Evolutionary conservation across 1,284 basidiomycete species (phyloP).

Genomic region (Microbotryum scabiosae): DNA sequence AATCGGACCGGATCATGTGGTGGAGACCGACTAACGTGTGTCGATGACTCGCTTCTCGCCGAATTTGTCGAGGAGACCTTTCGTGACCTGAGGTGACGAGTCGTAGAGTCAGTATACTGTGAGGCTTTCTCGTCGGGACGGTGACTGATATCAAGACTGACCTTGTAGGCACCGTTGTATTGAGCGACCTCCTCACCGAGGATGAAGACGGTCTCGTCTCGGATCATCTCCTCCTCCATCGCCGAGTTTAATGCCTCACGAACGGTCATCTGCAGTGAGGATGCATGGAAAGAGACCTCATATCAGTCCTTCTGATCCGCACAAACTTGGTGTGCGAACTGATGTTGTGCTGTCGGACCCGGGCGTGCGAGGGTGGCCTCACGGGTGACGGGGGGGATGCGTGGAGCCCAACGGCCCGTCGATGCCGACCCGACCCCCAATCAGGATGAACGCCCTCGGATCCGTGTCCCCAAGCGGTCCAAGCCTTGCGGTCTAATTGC

Average conservation of each 20-base stretch:
- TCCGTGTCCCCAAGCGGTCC: too few species aligned
- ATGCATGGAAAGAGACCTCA: too few species aligned
- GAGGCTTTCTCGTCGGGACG: background rate
- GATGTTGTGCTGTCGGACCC: too few species aligned
- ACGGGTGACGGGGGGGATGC: too few species aligned
- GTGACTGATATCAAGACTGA: constrained; percentile 36
- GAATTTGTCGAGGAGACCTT: constrained; percentile 98
- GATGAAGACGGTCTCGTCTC: constrained; percentile 91
- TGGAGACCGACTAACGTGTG: constrained; percentile 34
- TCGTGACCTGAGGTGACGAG: constrained; percentile 61
- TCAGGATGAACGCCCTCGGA: too few species aligned
- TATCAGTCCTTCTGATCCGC: too few species aligned
- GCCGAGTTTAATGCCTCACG: constrained; percentile 95
- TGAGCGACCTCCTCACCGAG: constrained; percentile 97
- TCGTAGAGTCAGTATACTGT: background rate
- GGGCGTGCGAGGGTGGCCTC: too few species aligned
- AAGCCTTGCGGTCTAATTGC: too few species aligned
- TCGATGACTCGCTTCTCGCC: constrained; percentile 98
- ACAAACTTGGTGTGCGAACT: too few species aligned
- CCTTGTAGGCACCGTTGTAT: constrained; percentile 99
- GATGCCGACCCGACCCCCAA: too few species aligned
- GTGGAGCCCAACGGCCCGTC: too few species aligned
- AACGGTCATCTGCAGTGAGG: constrained; percentile 74
- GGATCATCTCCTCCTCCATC: constrained; percentile 99
- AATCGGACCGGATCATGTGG: background rate